Base-by-base conservation (phyloP, 1,284 basidiomycete species). In the Anthracocystis walkeri region DNA sequence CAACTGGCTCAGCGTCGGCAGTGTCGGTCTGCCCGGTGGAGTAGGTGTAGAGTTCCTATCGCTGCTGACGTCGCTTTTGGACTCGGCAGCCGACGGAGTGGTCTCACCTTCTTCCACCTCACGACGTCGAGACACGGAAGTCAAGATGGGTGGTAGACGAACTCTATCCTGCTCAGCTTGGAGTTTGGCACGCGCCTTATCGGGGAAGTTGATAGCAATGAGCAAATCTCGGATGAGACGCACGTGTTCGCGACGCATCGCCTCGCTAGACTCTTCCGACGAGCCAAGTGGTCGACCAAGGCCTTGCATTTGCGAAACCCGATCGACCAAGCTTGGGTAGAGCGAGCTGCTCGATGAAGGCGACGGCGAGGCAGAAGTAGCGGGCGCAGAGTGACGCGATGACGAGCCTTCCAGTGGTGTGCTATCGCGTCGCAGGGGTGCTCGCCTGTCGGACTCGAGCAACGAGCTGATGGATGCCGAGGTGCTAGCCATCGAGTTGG, bases 141-240 rank as follows among this genome's bases (percentile, higher is more conserved):
- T 76, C n/a, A 61, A 60, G 53, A 77, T 69, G 40, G 75, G 75
- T 0, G 74, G 62, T 1, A 76, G 58, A 16, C 65, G 68, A 7
- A 72, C 54, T 1, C 64, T 50, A 12, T 67, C 56, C 12, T 66
- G 53, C 0, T 52, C 38, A 12, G 45, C 51, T 16, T 53, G 55
- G 4, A 68, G 25, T 46, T 68, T 64, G 20, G 68, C 60, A 3
- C 66, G 50, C 7, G 64, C 61, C 54, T 58, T n/a, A 0, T 75
- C 60, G 23, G 80, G 78, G 48, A 74, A 78, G 60, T 81, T 81
- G 73, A 81, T 75, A 31, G 80, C 80, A 20, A 80, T 64, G 20
- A 81, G 59, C 8, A 81, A 59, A 38, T 77, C 71, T 7, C 74
- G 54, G 23, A 81, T 81, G 12, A 81, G 63, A 27, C 69, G 61